Base-by-base conservation (phyloP, 495 filamentous ascomycete genomes). In the Xylaria acuta region DNA sequence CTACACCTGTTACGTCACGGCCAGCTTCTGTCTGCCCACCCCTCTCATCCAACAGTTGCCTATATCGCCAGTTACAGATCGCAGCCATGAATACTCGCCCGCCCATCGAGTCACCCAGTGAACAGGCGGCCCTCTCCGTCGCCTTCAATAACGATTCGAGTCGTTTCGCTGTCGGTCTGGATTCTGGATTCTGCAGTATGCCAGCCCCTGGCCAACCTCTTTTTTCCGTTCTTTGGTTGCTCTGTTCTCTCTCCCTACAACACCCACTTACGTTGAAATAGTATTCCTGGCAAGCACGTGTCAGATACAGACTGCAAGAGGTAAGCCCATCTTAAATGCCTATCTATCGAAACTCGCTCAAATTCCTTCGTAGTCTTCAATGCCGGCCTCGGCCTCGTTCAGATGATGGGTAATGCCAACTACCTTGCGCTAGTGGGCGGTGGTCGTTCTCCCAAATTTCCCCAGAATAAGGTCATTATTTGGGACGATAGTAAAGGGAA, bases 371-470 rank as follows among this genome's bases (percentile, higher is more conserved):
- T 69, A 97, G 95, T 94, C 74, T 92, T 97, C 83, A 92, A 93
- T 78, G 93, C 91, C 36, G 94, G 95, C 22, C 89, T 98, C 53
- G 93, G 92, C 25, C 81, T 92, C 43, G 94, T 90, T 18, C 90
- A 93, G 79, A 97, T 97, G 93, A 90, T 97, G 68, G 93, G 93
- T 67, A 91, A 92, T 74, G 91, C 92, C 63, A 96, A 95, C 81
- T 97, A 92, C 78, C 84, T 98, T 30, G 96, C 93, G 27, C 89
- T 97, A 36, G 93, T 97, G 36, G 94, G 95, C 67, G 96, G 96
- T 68, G 95, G 96, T 49, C 91, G 87, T 74, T 89, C 91, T 71
- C 94, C 95, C 54, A 95, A 95, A 74, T 96, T 93, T 75, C 90
- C 94, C 0, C 89, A 90, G 73, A 97, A 97, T 83, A 97, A 97